phyloP scores from a whole-genome alignment of 805 yeast species.

The Vanderwaltozyma verrucispora region DNA sequence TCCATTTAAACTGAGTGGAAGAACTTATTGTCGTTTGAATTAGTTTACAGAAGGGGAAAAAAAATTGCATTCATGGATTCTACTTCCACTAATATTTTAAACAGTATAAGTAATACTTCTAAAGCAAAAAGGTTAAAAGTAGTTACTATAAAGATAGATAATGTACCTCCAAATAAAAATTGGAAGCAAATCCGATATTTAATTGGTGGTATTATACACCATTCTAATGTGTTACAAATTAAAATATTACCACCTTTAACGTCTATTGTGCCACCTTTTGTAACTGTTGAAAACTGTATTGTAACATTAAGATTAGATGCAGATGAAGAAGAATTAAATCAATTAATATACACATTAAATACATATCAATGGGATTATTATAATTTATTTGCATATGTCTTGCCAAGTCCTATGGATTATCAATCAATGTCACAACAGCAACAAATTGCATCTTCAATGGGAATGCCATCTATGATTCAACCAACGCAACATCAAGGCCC shows the following conservation, averaged over 20 bases:
- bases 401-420: constrained; percentile 9
- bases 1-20: too few relatives aligned
- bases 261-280: constrained; percentile 25
- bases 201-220: constrained; percentile 26
- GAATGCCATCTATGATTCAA: not conserved
- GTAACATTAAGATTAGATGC: constrained; percentile 15
- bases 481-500: not conserved
- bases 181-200: constrained; percentile 28
- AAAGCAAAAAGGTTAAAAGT: not conserved
- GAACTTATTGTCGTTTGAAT: too few relatives aligned
- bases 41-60: constrained; percentile 2
- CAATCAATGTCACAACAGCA: not conserved
- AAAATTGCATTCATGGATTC: not conserved
- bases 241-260: constrained; percentile 25
- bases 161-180: constrained; percentile 26
- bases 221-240: constrained; percentile 21
- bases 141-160: constrained; percentile 19
- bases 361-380: constrained; percentile 26
- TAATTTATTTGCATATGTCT: constrained; percentile 19
- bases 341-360: constrained; percentile 20
- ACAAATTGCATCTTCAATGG: not conserved
- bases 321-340: constrained; percentile 15
- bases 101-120: not conserved
- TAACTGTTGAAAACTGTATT: constrained; percentile 25
- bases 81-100: too few relatives aligned